Evolutionary conservation across 495 filamentous ascomycete genomes (phyloP), one percentile per base, ranked within the genome.

Genomic region (Articulospora tetracladia): DNA sequence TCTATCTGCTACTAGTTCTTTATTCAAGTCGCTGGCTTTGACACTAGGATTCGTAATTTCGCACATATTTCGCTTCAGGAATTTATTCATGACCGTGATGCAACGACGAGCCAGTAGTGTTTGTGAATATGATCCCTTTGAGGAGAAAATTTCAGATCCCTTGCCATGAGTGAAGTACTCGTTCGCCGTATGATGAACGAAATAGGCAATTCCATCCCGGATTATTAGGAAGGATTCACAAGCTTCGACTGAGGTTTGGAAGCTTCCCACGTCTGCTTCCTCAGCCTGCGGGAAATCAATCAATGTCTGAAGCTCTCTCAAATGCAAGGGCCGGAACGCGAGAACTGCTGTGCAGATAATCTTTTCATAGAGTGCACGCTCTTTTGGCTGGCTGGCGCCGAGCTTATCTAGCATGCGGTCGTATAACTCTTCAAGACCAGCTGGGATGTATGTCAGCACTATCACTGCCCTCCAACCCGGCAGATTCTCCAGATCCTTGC

Each of bases 181-280:
- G 53, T 73, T 70, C 32, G 66, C 68, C 11, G 66, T 72, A 46
- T 71, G 68, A 65, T 73, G 68, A 20, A 73, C 54, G 56, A 72
- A 66, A 61, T 63, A 72, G 36, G 66, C 44, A 30, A 27, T 58
- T 27, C 55, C 17, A 55, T 63, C 61, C 63, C 52, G 55, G 57
- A 72, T 27, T 26, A 66, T 67, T 3, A 73, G 55, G 36, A 72
- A 69, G 10, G 68, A 72, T 55, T 66, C 60, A 57, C 64, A 72
- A 24, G 39, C 8, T 52, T 41, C 41, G 11, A 53, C 27, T 41
- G 11, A 51, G 53, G 15, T 61, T 53, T 34, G 48, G 30, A 53
- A 30, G 50, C 32, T 49, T 24, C 34, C 53, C 23, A 61, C 4
- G 58, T 64, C 3, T 68, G 36, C 49, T 69, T 67, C 12, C 64